A percentile compares a stretch with the other conserved stretches of the same genome.
Conservation (phyloP, 306 rosid genomes). For the Fragaria vesca region DNA sequence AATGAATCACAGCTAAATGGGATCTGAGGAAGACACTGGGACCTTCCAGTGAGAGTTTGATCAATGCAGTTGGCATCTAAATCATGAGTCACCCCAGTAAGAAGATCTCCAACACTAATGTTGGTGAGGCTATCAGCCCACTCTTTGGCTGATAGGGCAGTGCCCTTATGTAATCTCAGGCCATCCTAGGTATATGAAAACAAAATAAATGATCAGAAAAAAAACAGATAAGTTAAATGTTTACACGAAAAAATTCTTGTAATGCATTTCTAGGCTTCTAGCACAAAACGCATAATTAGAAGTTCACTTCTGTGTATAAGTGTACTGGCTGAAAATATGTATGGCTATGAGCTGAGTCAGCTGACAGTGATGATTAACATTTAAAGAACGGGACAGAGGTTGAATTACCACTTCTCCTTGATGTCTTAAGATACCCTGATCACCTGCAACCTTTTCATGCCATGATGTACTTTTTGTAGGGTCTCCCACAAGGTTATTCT, state of each 20-base stretch:
- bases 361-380: slow-evolving; percentile 3
- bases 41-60: slow-evolving; percentile 46
- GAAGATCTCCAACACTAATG: slow-evolving; percentile 86
- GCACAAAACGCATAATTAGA: neutral
- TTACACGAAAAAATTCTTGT: neutral
- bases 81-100: slow-evolving; percentile 60
- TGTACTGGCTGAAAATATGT: neutral
- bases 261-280: neutral
- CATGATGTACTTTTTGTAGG: slow-evolving; percentile 34
- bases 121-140: slow-evolving; percentile 99
- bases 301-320: neutral
- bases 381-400: slow-evolving; percentile 15
- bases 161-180: slow-evolving; percentile 50
- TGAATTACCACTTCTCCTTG: slow-evolving; percentile 59
- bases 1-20: slow-evolving; percentile 92
- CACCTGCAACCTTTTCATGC: slow-evolving; percentile 43
- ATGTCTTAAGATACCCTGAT: slow-evolving; percentile 45
- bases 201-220: slow-evolving; percentile 6
- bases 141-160: slow-evolving; percentile 71
- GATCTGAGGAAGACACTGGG: slow-evolving; percentile 62
- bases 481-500: slow-evolving; percentile 32
- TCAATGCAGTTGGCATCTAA: slow-evolving; percentile 45
- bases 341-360: neutral
- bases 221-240: neutral
- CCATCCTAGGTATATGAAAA: slow-evolving; percentile 48